A percentile compares a stretch with the other conserved stretches of the same genome.
Conservation (phyloP, 2,329 filamentous ascomycete genomes). For the Trichoderma semiorbis region DNA sequence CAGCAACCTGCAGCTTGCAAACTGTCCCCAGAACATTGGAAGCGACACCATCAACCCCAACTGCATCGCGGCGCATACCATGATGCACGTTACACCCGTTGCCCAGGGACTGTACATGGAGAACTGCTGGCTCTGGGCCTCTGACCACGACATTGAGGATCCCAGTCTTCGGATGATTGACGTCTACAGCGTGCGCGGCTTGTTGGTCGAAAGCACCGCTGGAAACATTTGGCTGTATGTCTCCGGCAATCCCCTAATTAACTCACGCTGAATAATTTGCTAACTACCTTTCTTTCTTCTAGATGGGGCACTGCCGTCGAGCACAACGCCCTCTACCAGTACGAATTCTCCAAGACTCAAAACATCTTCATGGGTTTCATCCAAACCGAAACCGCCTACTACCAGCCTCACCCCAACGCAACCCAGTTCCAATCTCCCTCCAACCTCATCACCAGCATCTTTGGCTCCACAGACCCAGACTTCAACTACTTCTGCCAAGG, state of each 20-base stretch:
- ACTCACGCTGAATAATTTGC: not conserved
- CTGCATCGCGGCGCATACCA: constrained; percentile 43
- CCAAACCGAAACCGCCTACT: constrained; percentile 35
- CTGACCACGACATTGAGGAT: constrained; percentile 56
- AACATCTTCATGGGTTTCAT: constrained; percentile 49
- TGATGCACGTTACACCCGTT: constrained; percentile 39
- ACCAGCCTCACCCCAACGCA: constrained; percentile 20
- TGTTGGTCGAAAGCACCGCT: constrained; percentile 34
- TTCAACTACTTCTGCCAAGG: constrained; percentile 16
- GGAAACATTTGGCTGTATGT: not conserved
- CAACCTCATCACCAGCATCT: not conserved
- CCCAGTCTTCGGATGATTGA: constrained; percentile 45
- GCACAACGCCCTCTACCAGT: constrained; percentile 43
- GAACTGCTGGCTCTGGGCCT: constrained; percentile 46
- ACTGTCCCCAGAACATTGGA: constrained; percentile 56
- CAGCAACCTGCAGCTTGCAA: constrained; percentile 63
- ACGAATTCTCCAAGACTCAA: constrained; percentile 44
- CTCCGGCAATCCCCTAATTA: not conserved
- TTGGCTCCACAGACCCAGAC: constrained; percentile 15
- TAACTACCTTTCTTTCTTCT: not conserved
- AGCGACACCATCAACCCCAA: constrained; percentile 26
- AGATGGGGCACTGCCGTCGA: constrained; percentile 24
- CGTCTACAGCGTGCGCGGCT: constrained; percentile 50
- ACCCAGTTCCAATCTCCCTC: constrained; percentile 19
- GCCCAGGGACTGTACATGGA: constrained; percentile 41